Conservation (phyloP, 2,329 filamentous ascomycete species). For the Pseudopyricularia cyperi region DNA sequence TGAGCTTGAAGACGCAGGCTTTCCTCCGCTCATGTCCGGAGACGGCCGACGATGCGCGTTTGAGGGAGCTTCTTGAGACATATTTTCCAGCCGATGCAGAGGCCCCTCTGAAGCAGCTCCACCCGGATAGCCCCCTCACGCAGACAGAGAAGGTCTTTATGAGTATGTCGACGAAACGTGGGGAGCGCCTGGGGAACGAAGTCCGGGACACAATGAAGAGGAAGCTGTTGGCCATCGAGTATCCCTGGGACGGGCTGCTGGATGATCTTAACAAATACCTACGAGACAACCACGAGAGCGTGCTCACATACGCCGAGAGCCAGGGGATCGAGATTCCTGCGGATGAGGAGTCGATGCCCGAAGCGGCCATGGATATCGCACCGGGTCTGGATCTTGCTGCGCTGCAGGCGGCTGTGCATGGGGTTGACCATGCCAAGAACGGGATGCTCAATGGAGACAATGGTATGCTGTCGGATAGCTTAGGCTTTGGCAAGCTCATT, state of each 20-base stretch:
- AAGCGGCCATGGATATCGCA: constrained; percentile 6
- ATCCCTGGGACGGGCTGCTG: constrained; percentile 24
- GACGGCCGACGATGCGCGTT: constrained; percentile 32
- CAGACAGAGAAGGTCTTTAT: constrained; percentile 9
- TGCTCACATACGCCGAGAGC: constrained; percentile 22
- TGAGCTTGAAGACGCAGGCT: constrained; percentile 33
- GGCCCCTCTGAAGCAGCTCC: constrained; percentile 24
- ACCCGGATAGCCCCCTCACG: constrained; percentile 15
- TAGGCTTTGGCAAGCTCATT: constrained; percentile 9
- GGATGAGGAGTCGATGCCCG: constrained; percentile 14
- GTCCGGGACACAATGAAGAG: constrained; percentile 19
- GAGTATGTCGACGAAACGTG: constrained; percentile 34
- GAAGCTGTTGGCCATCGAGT: constrained; percentile 19
- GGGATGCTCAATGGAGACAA: constrained; percentile 1
- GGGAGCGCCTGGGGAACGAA: constrained; percentile 31
- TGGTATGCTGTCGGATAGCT: constrained; percentile 2
- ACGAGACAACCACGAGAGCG: constrained; percentile 15
- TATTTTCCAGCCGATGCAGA: constrained; percentile 45
- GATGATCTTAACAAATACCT: constrained; percentile 17
- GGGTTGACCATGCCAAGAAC: background rate
- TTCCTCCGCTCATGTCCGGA: constrained; percentile 41
- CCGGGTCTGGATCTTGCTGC: background rate
- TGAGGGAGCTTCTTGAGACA: constrained; percentile 40
- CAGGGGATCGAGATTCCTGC: constrained; percentile 23
- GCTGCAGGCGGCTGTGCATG: constrained; percentile 6